Evolutionary conservation across 352 stramenopile genomes (phyloP), one percentile per base, ranked within the genome.

Genomic region (Phytophthora uliginosa): DNA sequence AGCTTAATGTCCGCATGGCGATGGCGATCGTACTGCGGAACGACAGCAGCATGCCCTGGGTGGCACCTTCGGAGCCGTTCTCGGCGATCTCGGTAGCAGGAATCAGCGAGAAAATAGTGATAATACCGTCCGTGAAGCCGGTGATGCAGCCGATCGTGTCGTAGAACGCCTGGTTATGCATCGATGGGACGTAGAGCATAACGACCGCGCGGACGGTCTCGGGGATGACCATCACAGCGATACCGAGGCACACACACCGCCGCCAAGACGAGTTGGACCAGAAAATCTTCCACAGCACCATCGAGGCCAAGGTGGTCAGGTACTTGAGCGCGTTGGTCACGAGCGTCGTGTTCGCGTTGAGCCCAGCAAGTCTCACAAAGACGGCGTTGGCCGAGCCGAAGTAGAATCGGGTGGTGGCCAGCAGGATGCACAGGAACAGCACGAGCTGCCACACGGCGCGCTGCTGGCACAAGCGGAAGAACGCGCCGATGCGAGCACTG

Each of bases 381-480:
- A 81, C 71, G 9, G 58, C 66, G 68, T 84, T 82, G 50, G 84
- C 81, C 4, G 76, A 76, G 38, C 57, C 79, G 52, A 94, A 87
- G 75, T 85, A 86, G 64, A 90, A 92, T 26, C 77, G 78, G 20
- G 82, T 88, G 13, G 81, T 81, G 3, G 77, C 69, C 60, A 90
- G 72, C 53, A 89, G 20, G 50, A 94, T 70, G 34, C 82, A 88
- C 63, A 92, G 64, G 71, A 92, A 93, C 40, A 92, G 73, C 71
- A 92, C 84, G 52, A 94, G 84, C 66, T 92, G 86, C 86, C 86
- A 94, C 74, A 94, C 76, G 53, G 86, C 84, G 24, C 84, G 84
- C 66, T 94, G 86, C 71, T 91, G 82, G 45, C 80, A 89, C 84
- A 94, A 90, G 54, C 84, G 79, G 59, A 91, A 85, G 67, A 94